Base-by-base conservation (phyloP, 805 yeast species). In the Jamesozyma rosinii region DNA sequence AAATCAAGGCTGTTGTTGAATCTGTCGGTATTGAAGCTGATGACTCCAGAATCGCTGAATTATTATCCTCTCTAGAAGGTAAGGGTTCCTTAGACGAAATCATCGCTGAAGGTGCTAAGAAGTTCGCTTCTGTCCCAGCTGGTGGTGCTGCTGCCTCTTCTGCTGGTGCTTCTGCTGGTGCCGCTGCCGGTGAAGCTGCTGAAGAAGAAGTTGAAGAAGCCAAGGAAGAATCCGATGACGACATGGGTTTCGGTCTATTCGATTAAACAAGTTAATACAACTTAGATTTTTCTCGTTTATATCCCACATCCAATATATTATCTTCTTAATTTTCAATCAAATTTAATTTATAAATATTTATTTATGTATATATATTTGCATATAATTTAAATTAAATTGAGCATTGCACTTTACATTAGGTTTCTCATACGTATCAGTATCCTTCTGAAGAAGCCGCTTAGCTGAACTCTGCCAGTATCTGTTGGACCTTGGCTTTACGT, bases 171-270 rank as follows among this genome's bases (percentile, higher is more conserved):
- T 70, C 71, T 55, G 74, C 67, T 53, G 73, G 64, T 51, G 70
- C 66, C 57, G 70, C 67, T 54, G 72, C 64, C 50, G 72, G 62
- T 46, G 72, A 63, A 45, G 74, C 64, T 46, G 74, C 62, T 44
- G 73, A 56, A 35, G 77, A 59, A 49, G 87, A 71, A 51, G 83
- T 70, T 54, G 83, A 69, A 55, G 80, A 73, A 55, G 83, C 71
- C 41, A 76, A 61, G 51, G 81, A 70, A 59, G 84, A 77, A 70
- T 77, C 82, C 53, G 87, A 80, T 66, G 88, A 79, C 63, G 94
- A 83, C 74, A 82, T 84, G 92, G 94, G 92, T 61, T 80, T 83
- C 81, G 92, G 92, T 75, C 77, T 84, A 73, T 84, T 84, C 76
- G 95, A 83, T 72, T 84, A 83, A 74, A 58, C 69, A 45, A 33